Conservation (phyloP, 2,329 filamentous ascomycete genomes). For the Sporothrix pallida region DNA sequence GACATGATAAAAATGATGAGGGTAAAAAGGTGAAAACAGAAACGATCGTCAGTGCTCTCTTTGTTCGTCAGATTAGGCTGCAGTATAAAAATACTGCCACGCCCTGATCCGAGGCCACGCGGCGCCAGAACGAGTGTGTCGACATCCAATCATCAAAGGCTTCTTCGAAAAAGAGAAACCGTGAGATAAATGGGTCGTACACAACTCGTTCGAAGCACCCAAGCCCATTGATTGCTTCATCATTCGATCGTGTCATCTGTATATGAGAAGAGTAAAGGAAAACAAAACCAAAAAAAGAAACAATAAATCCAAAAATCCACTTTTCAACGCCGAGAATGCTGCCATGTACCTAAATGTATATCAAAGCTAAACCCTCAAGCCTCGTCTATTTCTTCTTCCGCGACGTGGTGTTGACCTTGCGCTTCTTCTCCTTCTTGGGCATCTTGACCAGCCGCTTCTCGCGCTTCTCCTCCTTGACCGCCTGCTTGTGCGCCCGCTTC, state of each 20-base stretch:
- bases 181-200: background rate
- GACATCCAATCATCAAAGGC: background rate
- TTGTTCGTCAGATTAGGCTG: conserved; percentile 57
- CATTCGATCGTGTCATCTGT: conserved; percentile 33
- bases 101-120: conserved; percentile 11
- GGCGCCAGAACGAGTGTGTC: conserved; percentile 13
- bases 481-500: conserved; percentile 85
- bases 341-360: background rate
- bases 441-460: conserved; percentile 95
- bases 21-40: conserved; percentile 39
- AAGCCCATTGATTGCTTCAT: conserved; percentile 34
- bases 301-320: background rate
- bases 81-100: conserved; percentile 35
- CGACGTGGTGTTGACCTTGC: conserved; percentile 68
- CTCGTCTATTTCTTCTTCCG: conserved; percentile 53
- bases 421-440: conserved; percentile 95
- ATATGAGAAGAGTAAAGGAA: background rate
- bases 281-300: background rate
- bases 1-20: conserved; percentile 48
- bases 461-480: conserved; percentile 92
- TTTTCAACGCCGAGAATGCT: conserved; percentile 30
- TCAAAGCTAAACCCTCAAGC: background rate
- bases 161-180: background rate
- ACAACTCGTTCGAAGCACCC: background rate
- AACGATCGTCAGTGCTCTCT: conserved; percentile 62